Conservation (phyloP, 305 asterid species). For the Striga hermonthica region DNA sequence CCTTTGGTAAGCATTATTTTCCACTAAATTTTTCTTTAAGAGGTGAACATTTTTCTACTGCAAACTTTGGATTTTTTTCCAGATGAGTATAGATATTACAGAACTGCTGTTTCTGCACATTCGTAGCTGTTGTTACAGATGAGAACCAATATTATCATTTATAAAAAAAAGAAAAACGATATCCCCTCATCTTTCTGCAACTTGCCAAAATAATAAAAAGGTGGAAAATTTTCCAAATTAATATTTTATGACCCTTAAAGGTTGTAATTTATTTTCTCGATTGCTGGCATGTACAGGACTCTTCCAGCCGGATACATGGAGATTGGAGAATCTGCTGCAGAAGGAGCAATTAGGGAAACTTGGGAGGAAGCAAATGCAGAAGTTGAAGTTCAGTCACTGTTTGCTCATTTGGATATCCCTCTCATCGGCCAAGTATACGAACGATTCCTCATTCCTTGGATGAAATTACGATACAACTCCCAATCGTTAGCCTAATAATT, state of each 20-base stretch:
- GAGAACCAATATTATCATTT: neutral
- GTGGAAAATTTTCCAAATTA: neutral
- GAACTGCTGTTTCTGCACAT: slow-evolving; percentile 4
- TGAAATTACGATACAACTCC: neutral
- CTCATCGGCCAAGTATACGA: slow-evolving; percentile 77
- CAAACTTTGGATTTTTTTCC: neutral
- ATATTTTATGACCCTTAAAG: neutral
- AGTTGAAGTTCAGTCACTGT: slow-evolving; percentile 80
- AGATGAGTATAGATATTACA: neutral
- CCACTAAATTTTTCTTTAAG: slow-evolving; percentile 2
- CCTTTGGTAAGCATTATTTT: slow-evolving; percentile 66
- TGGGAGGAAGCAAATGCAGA: slow-evolving; percentile 96
- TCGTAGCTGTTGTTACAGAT: neutral
- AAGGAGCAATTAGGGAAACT: slow-evolving; percentile 92
- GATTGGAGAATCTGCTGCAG: slow-evolving; percentile 90
- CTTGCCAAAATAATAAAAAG: too few relatives aligned
- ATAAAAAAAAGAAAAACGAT: too few relatives aligned
- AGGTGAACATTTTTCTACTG: neutral
- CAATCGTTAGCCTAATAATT: neutral
- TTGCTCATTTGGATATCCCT: slow-evolving; percentile 91
- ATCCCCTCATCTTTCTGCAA: too few relatives aligned
- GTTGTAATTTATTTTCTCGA: neutral
- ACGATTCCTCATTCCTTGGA: slow-evolving; percentile 10
- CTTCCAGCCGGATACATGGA: slow-evolving; percentile 99
- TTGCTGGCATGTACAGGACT: slow-evolving; percentile 54